Evolutionary conservation across 768 basidiomycete genomes (phyloP).

Genomic region (Trametes cinnabarina): DNA sequence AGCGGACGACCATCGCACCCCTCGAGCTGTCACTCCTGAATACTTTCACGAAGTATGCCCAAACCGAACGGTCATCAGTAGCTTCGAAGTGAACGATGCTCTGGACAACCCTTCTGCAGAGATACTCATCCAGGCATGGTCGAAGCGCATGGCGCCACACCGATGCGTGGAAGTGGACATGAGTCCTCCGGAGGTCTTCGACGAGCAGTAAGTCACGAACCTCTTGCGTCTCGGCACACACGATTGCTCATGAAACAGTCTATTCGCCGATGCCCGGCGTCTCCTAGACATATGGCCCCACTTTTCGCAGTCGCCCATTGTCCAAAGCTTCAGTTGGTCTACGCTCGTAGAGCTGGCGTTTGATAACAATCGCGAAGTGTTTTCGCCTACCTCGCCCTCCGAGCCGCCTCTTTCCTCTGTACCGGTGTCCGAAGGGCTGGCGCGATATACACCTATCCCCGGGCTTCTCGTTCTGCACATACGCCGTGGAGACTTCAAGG

Average conservation of each 20-base stretch:
- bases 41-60: conserved; percentile 45
- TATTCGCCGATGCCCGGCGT: conserved; percentile 42
- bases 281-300: conserved; percentile 50
- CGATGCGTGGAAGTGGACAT: conserved; percentile 48
- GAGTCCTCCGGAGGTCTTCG: conserved; percentile 43
- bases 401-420: conserved; percentile 7
- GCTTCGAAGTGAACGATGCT: conserved; percentile 20
- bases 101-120: conserved; percentile 32
- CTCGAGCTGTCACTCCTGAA: conserved; percentile 36
- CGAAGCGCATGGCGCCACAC: conserved; percentile 36
- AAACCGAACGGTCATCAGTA: conserved; percentile 32
- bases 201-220: conserved; percentile 49
- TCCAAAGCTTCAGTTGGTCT: conserved; percentile 57
- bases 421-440: background rate
- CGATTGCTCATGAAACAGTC: conserved; percentile 34
- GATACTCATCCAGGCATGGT: conserved; percentile 38
- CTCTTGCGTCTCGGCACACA: background rate
- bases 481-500: conserved; percentile 47
- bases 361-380: conserved; percentile 43
- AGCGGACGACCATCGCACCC: conserved; percentile 29
- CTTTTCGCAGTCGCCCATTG: conserved; percentile 44
- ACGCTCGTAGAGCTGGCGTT: conserved; percentile 53
- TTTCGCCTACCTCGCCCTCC: conserved; percentile 26
- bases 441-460: conserved; percentile 23
- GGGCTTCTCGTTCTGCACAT: conserved; percentile 49